phyloP scores from a whole-genome alignment of 2,329 filamentous ascomycete genomes.

The Pyricularia sp. region DNA sequence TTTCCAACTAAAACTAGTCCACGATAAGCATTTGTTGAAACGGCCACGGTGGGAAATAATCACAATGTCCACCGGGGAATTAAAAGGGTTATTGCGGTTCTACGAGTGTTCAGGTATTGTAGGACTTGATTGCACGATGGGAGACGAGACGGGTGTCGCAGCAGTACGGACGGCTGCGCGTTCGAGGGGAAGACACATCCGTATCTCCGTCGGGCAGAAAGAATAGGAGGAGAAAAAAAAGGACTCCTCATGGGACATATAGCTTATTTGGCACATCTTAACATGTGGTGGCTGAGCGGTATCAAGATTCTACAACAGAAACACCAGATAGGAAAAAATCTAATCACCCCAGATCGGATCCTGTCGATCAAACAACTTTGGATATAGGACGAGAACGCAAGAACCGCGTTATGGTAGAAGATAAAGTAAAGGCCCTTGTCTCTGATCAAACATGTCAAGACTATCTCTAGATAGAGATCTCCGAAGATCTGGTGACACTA shows the following conservation, averaged over 20 bases:
- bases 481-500: background rate
- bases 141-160: background rate
- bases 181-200: background rate
- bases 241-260: background rate
- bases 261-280: background rate
- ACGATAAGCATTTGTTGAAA: background rate
- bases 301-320: background rate
- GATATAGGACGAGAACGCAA: background rate
- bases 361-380: background rate
- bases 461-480: background rate
- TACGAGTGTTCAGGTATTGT: background rate
- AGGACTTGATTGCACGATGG: background rate
- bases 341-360: background rate
- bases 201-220: no score
- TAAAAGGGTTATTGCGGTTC: background rate
- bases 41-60: background rate
- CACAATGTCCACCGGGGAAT: background rate
- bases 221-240: background rate
- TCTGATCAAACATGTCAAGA: background rate
- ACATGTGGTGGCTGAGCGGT: background rate
- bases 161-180: background rate
- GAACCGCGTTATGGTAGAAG: background rate
- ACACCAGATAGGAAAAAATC: background rate
- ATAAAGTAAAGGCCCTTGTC: background rate
- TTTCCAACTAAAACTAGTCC: background rate